phyloP scores from a whole-genome alignment of 331 rosid species.

The Dryas integrifolia region DNA sequence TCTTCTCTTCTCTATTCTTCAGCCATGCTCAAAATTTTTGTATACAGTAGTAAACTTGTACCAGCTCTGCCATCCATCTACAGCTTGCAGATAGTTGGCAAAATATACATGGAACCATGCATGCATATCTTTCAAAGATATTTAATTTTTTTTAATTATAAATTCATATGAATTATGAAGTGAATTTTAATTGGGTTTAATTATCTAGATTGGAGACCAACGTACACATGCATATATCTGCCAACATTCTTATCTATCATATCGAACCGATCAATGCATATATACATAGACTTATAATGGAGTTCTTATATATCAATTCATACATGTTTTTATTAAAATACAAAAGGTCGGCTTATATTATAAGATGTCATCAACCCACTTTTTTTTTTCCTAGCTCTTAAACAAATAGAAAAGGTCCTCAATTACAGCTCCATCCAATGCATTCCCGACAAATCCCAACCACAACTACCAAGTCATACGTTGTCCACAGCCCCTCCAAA shows the following conservation, averaged over 20 bases:
- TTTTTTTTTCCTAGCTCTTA: not conserved
- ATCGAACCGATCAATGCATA: constrained; percentile 1
- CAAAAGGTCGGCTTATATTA: constrained; percentile 9
- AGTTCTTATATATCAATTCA: not conserved
- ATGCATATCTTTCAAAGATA: too few relatives aligned
- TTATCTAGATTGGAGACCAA: not conserved
- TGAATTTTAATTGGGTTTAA: not conserved
- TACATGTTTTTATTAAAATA: not conserved
- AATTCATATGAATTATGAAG: too few relatives aligned
- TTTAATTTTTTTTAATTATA: too few relatives aligned
- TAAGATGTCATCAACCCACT: not conserved
- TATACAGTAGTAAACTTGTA: too few relatives aligned
- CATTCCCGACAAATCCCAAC: constrained; percentile 4
- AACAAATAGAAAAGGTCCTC: not conserved
- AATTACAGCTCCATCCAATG: not conserved
- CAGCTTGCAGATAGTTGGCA: too few relatives aligned
- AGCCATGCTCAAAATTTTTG: too few relatives aligned
- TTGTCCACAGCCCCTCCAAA: not conserved
- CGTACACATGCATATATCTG: not conserved
- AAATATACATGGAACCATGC: too few relatives aligned
- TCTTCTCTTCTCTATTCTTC: too few relatives aligned
- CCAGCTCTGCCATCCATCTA: too few relatives aligned
- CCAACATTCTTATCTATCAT: not conserved
- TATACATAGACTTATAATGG: constrained; percentile 13
- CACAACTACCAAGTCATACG: constrained; percentile 11